Conservation (phyloP, 139 green algal species). For the Edaphochlamys debaryana region DNA sequence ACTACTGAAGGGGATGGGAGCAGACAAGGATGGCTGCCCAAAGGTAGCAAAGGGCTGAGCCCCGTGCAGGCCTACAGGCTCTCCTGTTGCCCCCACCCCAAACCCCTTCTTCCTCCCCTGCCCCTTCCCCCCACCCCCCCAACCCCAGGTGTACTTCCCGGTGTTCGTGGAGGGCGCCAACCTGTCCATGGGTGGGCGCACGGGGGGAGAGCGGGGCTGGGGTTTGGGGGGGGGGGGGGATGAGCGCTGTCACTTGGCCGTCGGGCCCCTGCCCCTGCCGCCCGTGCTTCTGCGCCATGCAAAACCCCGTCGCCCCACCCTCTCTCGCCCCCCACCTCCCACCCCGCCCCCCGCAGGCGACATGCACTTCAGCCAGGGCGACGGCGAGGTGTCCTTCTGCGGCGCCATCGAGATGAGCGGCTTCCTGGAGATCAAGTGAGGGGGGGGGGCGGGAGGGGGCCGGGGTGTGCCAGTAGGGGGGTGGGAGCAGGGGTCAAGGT, state of each 20-base stretch:
- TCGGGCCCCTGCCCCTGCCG: no score
- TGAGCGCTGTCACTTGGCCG: no score
- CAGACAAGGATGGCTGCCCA: not conserved
- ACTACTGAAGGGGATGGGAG: not conserved
- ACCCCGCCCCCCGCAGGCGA: conserved; percentile 59
- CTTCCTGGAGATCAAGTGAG: conserved; percentile 76
- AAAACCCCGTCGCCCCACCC: not conserved
- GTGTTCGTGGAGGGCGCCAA: conserved; percentile 84
- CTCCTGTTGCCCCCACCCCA: not conserved
- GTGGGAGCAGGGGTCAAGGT: no score
- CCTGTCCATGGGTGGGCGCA: conserved; percentile 64
- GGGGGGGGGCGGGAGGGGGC: no score
- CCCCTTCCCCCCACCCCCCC: no score
- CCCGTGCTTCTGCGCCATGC: no score
- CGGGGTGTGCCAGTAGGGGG: no score
- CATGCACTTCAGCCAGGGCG: conserved; percentile 81
- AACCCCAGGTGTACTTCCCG: conserved; percentile 78
- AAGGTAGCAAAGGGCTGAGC: no score
- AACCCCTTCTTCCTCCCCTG: no score
- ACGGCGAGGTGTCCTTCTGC: conserved; percentile 80
- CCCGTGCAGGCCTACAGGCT: no score
- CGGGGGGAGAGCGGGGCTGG: no score
- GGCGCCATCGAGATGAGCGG: conserved; percentile 84
- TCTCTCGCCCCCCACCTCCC: not conserved
- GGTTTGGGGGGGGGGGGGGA: no score